Conservation (phyloP, 1,284 basidiomycete genomes). For the Flammula alnicola region DNA sequence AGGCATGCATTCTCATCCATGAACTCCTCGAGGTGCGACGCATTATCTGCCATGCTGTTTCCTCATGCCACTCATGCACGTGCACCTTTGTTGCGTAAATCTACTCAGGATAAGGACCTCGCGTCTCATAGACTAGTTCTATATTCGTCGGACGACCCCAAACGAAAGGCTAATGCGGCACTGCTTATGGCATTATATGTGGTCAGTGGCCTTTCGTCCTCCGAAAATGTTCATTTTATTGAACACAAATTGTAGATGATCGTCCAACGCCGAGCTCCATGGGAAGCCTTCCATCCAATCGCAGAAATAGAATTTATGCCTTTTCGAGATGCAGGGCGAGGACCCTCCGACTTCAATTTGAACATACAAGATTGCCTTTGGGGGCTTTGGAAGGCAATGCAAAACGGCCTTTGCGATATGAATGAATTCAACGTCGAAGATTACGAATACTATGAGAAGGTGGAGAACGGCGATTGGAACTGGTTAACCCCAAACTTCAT, state of each 20-base stretch:
- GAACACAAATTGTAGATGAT: constrained; percentile 73
- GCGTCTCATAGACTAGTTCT: constrained; percentile 78
- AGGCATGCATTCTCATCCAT: constrained; percentile 92
- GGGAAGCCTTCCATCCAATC: constrained; percentile 93
- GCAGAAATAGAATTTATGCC: constrained; percentile 92
- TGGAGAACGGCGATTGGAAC: constrained; percentile 98
- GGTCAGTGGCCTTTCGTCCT: constrained; percentile 49
- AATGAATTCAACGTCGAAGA: constrained; percentile 90
- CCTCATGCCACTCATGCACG: constrained; percentile 45
- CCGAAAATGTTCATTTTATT: constrained; percentile 19
- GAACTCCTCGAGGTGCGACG: constrained; percentile 78
- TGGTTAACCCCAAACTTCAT: constrained; percentile 93
- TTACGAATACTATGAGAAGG: constrained; percentile 94
- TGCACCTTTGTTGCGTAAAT: constrained; percentile 21
- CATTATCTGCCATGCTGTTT: constrained; percentile 27
- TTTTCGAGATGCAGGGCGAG: constrained; percentile 95
- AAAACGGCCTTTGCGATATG: constrained; percentile 88
- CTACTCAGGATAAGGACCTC: constrained; percentile 69
- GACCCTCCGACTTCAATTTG: constrained; percentile 91
- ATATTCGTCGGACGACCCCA: constrained; percentile 87
- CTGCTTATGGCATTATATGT: constrained; percentile 91
- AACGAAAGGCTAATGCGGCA: constrained; percentile 92
- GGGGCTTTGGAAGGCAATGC: constrained; percentile 94
- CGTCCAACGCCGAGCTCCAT: constrained; percentile 89
- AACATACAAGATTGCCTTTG: constrained; percentile 94